Evolutionary conservation across 257 asterid species (phyloP), one percentile per base, ranked within the genome.

Genomic region (Plectranthus barbatus): DNA sequence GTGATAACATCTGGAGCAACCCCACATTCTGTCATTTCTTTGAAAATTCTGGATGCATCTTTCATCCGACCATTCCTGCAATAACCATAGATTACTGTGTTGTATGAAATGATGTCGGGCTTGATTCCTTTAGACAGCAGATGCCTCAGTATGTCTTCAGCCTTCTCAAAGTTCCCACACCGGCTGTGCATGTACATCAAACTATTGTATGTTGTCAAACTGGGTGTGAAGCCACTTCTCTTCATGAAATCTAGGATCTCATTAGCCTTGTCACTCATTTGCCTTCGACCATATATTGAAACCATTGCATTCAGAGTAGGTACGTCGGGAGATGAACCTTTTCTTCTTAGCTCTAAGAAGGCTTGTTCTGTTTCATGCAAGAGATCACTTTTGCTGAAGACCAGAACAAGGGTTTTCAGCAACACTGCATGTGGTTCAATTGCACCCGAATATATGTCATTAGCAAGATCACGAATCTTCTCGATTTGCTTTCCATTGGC

Each of bases 181-280:
- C 95, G 79, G 67, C 96, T 84, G 57, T 84, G 83, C 95, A 91
- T 85, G 77, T 88, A 83, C 90, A 91, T 88, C 89, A 88, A 73
- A 45, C 85, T 84, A 49, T 91, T 88, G 72, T 91, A 88, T 0
- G 98, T 91, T 0, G 98, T 63, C 79, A 91, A 56, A 49, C 84
- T 91, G 33, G 87, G 89, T 0, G 94, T 80, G 79, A 75, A 80
- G 10, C 96, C 96, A 6, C 72, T 77, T 55, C 73, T 55, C 14
- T 60, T 77, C 93, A 91, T 83, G 77, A 83, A 81, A 60, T 66
- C 66, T 24, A 88, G 63, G 51, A 86, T 80, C 76, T 84, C 94
- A 26, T 80, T 77, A 3, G 86, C 95, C 69, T 84, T 80, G 15
- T 74, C 77, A 13, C 68, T 71, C 86, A 89, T 78, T 45, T 84